Evolutionary conservation across 2,329 filamentous ascomycete genomes (phyloP), one percentile per base, ranked within the genome.

Genomic region (Alternaria tenuissima): DNA sequence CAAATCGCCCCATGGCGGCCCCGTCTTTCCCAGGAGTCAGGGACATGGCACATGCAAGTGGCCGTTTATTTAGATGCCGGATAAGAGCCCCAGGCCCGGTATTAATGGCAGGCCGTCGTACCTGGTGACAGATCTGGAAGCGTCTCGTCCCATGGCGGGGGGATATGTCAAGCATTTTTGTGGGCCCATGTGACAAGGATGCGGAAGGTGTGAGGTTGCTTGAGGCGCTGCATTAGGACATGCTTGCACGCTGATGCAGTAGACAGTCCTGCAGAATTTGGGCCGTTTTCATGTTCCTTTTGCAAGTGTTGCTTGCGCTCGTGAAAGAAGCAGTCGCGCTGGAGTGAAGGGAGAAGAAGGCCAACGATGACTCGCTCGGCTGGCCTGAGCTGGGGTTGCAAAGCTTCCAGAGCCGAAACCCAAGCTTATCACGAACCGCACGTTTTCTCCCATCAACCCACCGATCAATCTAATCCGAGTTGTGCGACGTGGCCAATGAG

Each of bases 401-500:
- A 41, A 30, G 53, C 52, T 57, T 57, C 42, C 39, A 43, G 54
- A 48, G 48, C 49, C 49, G 57, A 55, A 49, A 57, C 57, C 52
- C 57, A 57, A 68, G 69, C 69, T 72, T 73, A 72, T 74, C 73
- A 75, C 72, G 66, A 67, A 67, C 65, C 66, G 67, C 71, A 72
- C 72, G 70, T 70, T 56, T 72, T 54, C 57, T 53, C 69, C 71
- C 71, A 57, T 57, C 58, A 53, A 61, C 54, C 58, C 58, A 57
- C 73, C 71, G 68, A 74, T 71, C 76, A 77, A 77, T 77, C 72
- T 75, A 76, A 76, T 68, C 67, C 69, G 62, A 67, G 70, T 68
- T 76, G 75, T 78, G 72, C 76, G 66, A 78, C 74, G 69, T 69
- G 62, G 71, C 75, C 76, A 75, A 77, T 78, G 75, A 76, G 64